Percentiles rank a stretch among this genome's conserved stretches.
Conservation (phyloP, 495 filamentous ascomycete genomes). For the Xylaria telfairii region DNA sequence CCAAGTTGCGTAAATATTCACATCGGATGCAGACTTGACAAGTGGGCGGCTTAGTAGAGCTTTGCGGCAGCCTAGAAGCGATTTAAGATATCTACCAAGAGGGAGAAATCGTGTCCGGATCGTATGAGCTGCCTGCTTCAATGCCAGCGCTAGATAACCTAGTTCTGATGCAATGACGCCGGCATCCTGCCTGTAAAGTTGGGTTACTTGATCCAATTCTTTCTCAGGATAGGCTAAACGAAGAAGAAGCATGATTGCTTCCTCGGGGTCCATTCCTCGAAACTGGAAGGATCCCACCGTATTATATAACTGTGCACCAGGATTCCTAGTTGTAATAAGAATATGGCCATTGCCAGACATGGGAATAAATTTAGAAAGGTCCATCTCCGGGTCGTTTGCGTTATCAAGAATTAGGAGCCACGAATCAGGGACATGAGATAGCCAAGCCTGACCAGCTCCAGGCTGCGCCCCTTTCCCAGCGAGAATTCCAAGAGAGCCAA, state of each 20-base stretch:
- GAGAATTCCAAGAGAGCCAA: conserved; percentile 36
- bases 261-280: conserved; percentile 35
- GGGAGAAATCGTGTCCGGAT: conserved; percentile 32
- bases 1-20: conserved; percentile 38
- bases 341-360: conserved; percentile 41
- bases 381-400: conserved; percentile 49
- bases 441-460: conserved; percentile 39
- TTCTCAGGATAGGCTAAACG: conserved; percentile 24
- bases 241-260: conserved; percentile 32
- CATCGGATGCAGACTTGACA: conserved; percentile 24
- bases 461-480: conserved; percentile 33
- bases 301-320: conserved; percentile 35
- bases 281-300: conserved; percentile 41
- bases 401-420: conserved; percentile 59
- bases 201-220: conserved; percentile 21
- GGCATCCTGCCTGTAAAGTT: conserved; percentile 32
- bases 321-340: conserved; percentile 52
- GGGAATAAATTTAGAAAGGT: conserved; percentile 45
- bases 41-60: conserved; percentile 25
- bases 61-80: conserved; percentile 28
- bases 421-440: conserved; percentile 33
- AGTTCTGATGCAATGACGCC: conserved; percentile 27
- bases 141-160: conserved; percentile 35
- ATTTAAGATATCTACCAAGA: conserved; percentile 29
- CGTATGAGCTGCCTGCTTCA: conserved; percentile 35